phyloP scores from a whole-genome alignment of 306 rosid genomes.

The Vigna trinervia region DNA sequence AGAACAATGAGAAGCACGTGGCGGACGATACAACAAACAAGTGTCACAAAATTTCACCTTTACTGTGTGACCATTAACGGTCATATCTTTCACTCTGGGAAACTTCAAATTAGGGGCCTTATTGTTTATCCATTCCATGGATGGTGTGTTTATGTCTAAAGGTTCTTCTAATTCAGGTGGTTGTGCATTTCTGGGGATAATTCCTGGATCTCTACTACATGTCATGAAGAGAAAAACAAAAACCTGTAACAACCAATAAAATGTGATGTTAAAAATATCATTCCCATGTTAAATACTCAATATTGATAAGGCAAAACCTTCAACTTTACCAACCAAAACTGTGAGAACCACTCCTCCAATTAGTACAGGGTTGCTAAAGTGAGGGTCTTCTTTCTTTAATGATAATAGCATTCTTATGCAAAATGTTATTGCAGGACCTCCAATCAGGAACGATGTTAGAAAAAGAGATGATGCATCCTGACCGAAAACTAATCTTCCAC shows the following conservation, averaged over 20 bases:
- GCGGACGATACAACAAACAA: slow-evolving; percentile 87
- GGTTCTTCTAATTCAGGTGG: slow-evolving; percentile 68
- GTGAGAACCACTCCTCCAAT: slow-evolving; percentile 72
- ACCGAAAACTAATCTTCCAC: slow-evolving; percentile 90
- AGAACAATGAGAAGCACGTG: slow-evolving; percentile 95
- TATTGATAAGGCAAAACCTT: slow-evolving; percentile 37
- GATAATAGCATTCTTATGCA: slow-evolving; percentile 69
- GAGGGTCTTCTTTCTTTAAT: slow-evolving; percentile 45
- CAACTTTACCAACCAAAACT: slow-evolving; percentile 78
- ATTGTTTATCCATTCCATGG: slow-evolving; percentile 72
- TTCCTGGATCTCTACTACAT: slow-evolving; percentile 93
- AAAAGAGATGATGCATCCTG: slow-evolving; percentile 74
- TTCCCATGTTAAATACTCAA: slow-evolving; percentile 28
- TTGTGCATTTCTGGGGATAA: slow-evolving; percentile 72
- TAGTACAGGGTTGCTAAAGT: slow-evolving; percentile 57
- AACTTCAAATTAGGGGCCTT: slow-evolving; percentile 58
- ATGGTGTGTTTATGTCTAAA: slow-evolving; percentile 44
- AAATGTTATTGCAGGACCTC: slow-evolving; percentile 84
- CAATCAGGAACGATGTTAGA: slow-evolving; percentile 75
- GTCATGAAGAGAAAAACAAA: slow-evolving; percentile 85
- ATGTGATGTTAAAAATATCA: slow-evolving; percentile 40
- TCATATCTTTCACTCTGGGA: slow-evolving; percentile 75
- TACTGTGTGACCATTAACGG: slow-evolving; percentile 69
- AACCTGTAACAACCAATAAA: slow-evolving; percentile 61
- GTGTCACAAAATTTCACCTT: slow-evolving; percentile 94